Percentiles rank a stretch among this genome's conserved stretches.
Evolutionary conservation across 164 flowering plant species (phyloP).

Genomic region (Magnolia changhungtana): DNA sequence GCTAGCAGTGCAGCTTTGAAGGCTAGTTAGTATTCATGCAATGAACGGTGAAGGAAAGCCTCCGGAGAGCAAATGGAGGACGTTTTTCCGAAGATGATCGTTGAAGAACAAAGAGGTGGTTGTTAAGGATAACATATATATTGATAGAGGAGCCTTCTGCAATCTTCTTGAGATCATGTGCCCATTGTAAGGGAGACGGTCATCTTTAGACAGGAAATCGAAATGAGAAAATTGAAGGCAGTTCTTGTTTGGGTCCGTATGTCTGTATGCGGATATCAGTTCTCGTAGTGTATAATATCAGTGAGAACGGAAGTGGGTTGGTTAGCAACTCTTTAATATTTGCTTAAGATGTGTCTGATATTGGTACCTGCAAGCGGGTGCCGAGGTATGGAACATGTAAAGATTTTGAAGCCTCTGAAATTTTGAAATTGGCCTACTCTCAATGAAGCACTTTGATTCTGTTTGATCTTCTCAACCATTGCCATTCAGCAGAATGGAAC

Average conservation of each 20-base stretch:
- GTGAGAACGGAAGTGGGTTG: background rate
- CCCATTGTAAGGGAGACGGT: slow-evolving; percentile 65
- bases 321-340: background rate
- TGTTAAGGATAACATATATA: slow-evolving; percentile 54
- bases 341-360: background rate
- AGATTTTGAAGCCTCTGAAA: background rate
- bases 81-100: slow-evolving; percentile 58
- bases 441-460: too few species aligned
- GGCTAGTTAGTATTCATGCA: slow-evolving; percentile 57
- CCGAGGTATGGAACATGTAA: background rate
- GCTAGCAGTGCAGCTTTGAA: slow-evolving; percentile 73
- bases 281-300: background rate
- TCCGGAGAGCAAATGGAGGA: slow-evolving; percentile 62
- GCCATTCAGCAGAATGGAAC: too few species aligned
- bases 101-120: slow-evolving; percentile 36
- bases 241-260: background rate
- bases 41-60: slow-evolving; percentile 47
- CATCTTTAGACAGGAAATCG: slow-evolving; percentile 42
- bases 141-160: slow-evolving; percentile 51
- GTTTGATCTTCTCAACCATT: too few species aligned
- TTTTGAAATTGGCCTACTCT: background rate
- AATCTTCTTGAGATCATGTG: slow-evolving; percentile 59
- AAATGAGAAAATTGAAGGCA: slow-evolving; percentile 19
- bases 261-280: background rate
- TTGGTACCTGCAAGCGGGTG: background rate